Base-by-base conservation (phyloP, 768 basidiomycete genomes). In the Suillus weaverae region DNA sequence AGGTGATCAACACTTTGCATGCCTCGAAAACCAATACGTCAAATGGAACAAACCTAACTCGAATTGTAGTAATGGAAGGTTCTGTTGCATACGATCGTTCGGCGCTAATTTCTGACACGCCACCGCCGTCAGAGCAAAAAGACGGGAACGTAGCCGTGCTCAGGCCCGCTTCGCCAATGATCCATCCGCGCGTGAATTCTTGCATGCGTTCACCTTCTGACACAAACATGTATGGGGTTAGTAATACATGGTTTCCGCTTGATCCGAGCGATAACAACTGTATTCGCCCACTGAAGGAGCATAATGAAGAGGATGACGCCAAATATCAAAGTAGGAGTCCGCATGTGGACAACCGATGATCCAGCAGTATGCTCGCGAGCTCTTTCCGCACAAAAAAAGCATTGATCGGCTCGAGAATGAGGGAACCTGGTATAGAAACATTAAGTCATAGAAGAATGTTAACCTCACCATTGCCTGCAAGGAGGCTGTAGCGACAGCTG, bases 401-500 rank as follows among this genome's bases (percentile, higher is more conserved):
- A 56, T 56, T 39, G 38, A 38, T 57, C 56, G 56, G 38, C 26
- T 32, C 18, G 39, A 59, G 41, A 59, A 59, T 41, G 39, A 59
- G 57, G 39, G 18, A 20, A 30, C 39, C 39, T 41, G 9, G 39
- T 59, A 59, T 30, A 39, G 30, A 59, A 59, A 3, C 26, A 59
- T 59, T 59, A 39, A 59, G 57, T 59, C 57, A 59, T 59, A 20
- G 26, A 59, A 59, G 57, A 38, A 41, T 10, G 11, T 18, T 38
- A 30, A 59, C 57, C 57, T 59, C 57, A 41, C 57, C 57, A 59
- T 41, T 59, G 35, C 57, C 57, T 59, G 57, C 57, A 59, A 59
- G 57, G 57, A 59, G 57, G 57, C 57, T 59, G 57, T 59, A 59
- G 26, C 57, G 11, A 26, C 39, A 59, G 26, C 39, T 59, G 30